Percentiles rank a stretch among this genome's conserved stretches.
Evolutionary conservation across 345 rosid genomes (phyloP).

Genomic region (Triadica sebifera): DNA sequence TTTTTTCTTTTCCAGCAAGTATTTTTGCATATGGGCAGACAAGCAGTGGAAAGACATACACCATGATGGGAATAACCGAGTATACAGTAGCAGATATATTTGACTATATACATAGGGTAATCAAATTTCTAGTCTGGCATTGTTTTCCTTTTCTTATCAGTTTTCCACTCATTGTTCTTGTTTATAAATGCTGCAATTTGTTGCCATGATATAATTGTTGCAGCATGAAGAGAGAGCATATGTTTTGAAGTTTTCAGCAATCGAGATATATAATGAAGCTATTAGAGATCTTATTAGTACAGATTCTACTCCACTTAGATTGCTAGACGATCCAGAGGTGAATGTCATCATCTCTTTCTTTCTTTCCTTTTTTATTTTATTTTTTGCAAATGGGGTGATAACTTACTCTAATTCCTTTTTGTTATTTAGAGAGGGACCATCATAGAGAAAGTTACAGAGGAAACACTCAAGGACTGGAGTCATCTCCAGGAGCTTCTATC

Average conservation of each 20-base stretch:
- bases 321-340: slow-evolving; percentile 97
- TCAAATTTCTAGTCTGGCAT: slow-evolving; percentile 21
- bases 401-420: slow-evolving; percentile 19
- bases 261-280: slow-evolving; percentile 96
- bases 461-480: slow-evolving; percentile 75
- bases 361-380: neutral
- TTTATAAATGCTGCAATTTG: slow-evolving; percentile 4
- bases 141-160: slow-evolving; percentile 8
- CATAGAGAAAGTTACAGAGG: slow-evolving; percentile 83
- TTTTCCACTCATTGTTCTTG: slow-evolving; percentile 1
- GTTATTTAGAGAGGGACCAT: slow-evolving; percentile 71
- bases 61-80: slow-evolving; percentile 95
- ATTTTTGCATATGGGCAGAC: slow-evolving; percentile 99
- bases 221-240: slow-evolving; percentile 96
- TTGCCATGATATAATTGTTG: slow-evolving; percentile 15
- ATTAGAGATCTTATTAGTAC: slow-evolving; percentile 79
- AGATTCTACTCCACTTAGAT: slow-evolving; percentile 71
- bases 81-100: slow-evolving; percentile 81
- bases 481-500: slow-evolving; percentile 85
- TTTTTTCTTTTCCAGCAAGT: slow-evolving; percentile 55
- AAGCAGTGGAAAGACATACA: slow-evolving; percentile 98
- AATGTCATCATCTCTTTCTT: slow-evolving; percentile 1
- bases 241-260: slow-evolving; percentile 88
- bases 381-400: slow-evolving; percentile 8
- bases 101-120: slow-evolving; percentile 73